Evolutionary conservation across 108 stramenopile genomes (phyloP).

Genomic region (Fragilariopsis cylindrus): DNA sequence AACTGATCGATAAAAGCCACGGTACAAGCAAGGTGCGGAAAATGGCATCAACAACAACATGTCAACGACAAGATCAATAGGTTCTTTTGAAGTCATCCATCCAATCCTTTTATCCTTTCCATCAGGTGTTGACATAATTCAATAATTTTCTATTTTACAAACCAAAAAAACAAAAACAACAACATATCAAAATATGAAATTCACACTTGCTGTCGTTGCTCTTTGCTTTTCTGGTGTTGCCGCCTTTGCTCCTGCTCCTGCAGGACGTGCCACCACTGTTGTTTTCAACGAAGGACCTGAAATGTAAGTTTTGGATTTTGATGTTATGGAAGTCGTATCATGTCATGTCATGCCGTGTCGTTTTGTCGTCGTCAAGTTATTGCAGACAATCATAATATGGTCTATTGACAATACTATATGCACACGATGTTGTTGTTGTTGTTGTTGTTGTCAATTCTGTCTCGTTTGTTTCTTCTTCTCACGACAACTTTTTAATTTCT

Average conservation of each 20-base stretch:
- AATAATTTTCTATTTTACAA: neutral
- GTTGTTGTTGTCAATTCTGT: neutral
- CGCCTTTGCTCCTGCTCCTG: constrained; percentile 30
- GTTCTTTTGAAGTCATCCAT: too few relatives aligned
- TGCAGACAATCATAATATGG: neutral
- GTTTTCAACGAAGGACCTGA: constrained; percentile 21
- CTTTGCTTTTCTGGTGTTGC: constrained; percentile 13
- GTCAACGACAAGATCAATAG: too few relatives aligned
- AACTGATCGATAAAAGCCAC: too few relatives aligned
- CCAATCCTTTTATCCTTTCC: neutral
- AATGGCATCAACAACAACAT: too few relatives aligned
- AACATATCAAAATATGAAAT: constrained; percentile 15
- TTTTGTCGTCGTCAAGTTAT: neutral
- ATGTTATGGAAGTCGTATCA: neutral
- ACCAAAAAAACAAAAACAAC: too few relatives aligned
- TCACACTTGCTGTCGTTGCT: constrained; percentile 23
- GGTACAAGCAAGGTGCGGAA: too few relatives aligned
- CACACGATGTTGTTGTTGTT: neutral
- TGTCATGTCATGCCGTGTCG: neutral
- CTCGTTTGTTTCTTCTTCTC: neutral
- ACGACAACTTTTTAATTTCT: neutral
- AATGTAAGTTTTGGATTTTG: neutral
- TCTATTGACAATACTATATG: neutral
- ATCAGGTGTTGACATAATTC: neutral
- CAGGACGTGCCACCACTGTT: constrained; percentile 11